Conservation (phyloP, 73 alveolate genomes). For the Paraurostyla sp. region DNA sequence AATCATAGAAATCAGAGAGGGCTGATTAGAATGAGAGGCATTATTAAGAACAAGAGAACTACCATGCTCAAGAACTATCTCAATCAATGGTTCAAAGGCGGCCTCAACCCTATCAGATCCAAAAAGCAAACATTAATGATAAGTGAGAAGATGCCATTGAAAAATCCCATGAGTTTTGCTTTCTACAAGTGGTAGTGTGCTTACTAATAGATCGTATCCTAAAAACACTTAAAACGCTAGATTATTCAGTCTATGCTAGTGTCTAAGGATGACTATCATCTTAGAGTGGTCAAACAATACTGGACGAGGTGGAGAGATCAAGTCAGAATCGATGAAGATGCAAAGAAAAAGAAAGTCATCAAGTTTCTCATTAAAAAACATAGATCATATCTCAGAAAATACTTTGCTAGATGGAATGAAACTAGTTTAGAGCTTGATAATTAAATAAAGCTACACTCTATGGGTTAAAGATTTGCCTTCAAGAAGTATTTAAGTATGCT, state of each 20-base stretch:
- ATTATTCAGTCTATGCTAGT: neutral
- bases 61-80: neutral
- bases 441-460: neutral
- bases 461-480: slow-evolving; percentile 13
- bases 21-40: neutral
- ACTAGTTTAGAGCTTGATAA: slow-evolving; percentile 7
- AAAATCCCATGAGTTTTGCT: slow-evolving; percentile 7
- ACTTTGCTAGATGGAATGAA: slow-evolving; percentile 11
- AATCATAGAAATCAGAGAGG: neutral
- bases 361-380: neutral
- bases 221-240: neutral
- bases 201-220: neutral
- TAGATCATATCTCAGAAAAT: neutral
- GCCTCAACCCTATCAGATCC: neutral
- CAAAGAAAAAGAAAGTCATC: neutral
- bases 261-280: slow-evolving; percentile 25
- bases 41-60: neutral
- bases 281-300: neutral
- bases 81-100: neutral
- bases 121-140: neutral
- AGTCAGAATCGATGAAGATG: neutral
- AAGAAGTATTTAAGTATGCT: neutral
- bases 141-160: neutral
- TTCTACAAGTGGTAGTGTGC: slow-evolving; percentile 22
- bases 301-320: slow-evolving; percentile 25